Conservation (phyloP, 768 basidiomycete genomes). For the Coprinellus micaceus region DNA sequence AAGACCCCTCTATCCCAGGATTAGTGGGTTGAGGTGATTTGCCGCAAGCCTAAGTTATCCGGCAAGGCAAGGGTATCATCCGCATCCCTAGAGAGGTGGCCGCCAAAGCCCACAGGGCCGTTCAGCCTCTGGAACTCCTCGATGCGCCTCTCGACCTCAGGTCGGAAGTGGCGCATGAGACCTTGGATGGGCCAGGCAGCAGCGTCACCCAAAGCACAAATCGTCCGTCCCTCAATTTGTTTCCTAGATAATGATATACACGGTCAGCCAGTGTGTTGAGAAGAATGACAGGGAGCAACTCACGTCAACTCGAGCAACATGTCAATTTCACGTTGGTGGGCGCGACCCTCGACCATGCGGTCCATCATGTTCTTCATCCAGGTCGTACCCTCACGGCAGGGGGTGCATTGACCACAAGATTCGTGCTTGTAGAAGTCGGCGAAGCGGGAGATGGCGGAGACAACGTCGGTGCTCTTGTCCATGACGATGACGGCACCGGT, state of each 20-base stretch:
- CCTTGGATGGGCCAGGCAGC: slow-evolving; percentile 99
- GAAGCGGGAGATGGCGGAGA: slow-evolving; percentile 92
- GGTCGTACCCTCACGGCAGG: slow-evolving; percentile 91
- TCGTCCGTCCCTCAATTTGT: slow-evolving; percentile 95
- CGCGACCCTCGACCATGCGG: slow-evolving; percentile 88
- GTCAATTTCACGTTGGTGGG: slow-evolving; percentile 91
- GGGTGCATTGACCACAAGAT: slow-evolving; percentile 96
- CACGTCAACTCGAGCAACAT: slow-evolving; percentile 96
- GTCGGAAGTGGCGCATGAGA: slow-evolving; percentile 96
- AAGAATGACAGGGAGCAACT: slow-evolving; percentile 15
- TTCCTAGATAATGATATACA: too few species aligned
- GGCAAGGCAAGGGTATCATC: slow-evolving; percentile 68
- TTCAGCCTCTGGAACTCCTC: slow-evolving; percentile 67
- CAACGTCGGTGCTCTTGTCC: slow-evolving; percentile 96
- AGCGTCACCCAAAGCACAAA: slow-evolving; percentile 95
- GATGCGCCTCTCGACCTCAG: slow-evolving; percentile 89
- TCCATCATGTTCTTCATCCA: slow-evolving; percentile 99
- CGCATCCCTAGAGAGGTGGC: slow-evolving; percentile 63
- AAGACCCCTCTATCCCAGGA: too few species aligned
- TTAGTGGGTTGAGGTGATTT: too few species aligned
- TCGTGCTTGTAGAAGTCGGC: slow-evolving; percentile 98
- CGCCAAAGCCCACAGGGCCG: slow-evolving; percentile 88
- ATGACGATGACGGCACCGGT: slow-evolving; percentile 99
- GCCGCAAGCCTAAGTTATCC: slow-evolving; percentile 65
- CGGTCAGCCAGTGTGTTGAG: too few species aligned